A percentile compares a stretch with the other conserved stretches of the same genome.
These are phyloP conservation scores for Nicotiana rustica DNA, from an alignment of 305 asterid genomes.

Conservation along the genomic window DNA sequence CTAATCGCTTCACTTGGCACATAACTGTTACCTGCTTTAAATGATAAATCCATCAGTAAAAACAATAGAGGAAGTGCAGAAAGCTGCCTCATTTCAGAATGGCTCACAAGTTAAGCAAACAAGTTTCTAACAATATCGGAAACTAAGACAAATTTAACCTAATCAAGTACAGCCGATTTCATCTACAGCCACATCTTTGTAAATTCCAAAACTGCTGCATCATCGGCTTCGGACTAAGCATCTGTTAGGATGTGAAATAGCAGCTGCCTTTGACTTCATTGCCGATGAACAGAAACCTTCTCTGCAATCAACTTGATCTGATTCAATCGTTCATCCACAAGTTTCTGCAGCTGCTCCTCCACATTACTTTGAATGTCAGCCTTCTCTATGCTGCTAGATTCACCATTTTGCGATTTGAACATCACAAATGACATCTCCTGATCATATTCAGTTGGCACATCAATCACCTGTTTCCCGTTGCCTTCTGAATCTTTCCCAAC, in stretches of 20 bases:
- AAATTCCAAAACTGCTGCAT: background rate
- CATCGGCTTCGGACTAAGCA: slow-evolving; percentile 12
- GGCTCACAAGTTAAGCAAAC: background rate
- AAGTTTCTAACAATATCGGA: background rate
- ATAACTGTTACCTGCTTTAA: background rate
- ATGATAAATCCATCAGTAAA: slow-evolving; percentile 5
- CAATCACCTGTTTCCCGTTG: slow-evolving; percentile 65
- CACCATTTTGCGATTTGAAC: slow-evolving; percentile 64
- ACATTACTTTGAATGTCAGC: slow-evolving; percentile 54
- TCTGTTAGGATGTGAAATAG: slow-evolving; percentile 18
- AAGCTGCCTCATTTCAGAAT: background rate
- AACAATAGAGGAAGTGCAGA: background rate
- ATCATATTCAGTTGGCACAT: slow-evolving; percentile 76
- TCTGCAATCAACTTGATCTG: slow-evolving; percentile 65
- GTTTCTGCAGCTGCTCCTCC: slow-evolving; percentile 68
- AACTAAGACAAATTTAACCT: slow-evolving; percentile 13
- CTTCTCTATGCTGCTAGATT: slow-evolving; percentile 46
- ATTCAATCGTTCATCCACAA: slow-evolving; percentile 78
- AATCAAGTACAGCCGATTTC: slow-evolving; percentile 1
- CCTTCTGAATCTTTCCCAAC: slow-evolving; percentile 78
- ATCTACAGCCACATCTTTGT: slow-evolving; percentile 1
- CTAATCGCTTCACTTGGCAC: background rate
- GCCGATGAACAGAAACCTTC: slow-evolving; percentile 47
- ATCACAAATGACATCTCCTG: slow-evolving; percentile 76
- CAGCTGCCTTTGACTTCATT: slow-evolving; percentile 19